phyloP scores from a whole-genome alignment of 805 yeast species.

The Candida methanosorbosa region DNA sequence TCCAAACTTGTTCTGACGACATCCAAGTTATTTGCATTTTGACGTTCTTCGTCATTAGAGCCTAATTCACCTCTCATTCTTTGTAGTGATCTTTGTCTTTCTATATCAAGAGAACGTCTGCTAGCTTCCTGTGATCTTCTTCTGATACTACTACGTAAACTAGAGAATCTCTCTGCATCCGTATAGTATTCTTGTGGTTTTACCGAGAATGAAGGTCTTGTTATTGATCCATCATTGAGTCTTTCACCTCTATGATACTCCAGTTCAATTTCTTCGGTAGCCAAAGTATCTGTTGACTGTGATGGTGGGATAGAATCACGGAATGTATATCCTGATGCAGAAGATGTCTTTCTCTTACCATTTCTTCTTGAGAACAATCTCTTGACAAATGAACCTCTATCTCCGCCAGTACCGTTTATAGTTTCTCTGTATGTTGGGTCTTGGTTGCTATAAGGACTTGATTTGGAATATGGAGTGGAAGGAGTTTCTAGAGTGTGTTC shows the following conservation, averaged over 20 bases:
- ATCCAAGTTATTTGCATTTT: constrained; percentile 13
- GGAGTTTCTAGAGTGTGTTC: constrained; percentile 22
- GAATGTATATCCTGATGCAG: constrained; percentile 15
- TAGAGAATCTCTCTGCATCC: constrained; percentile 14
- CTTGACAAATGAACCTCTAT: constrained; percentile 31
- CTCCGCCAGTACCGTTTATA: constrained; percentile 23
- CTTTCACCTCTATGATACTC: constrained; percentile 22
- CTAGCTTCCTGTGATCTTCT: constrained; percentile 11
- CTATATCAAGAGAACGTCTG: constrained; percentile 15
- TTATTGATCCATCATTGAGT: constrained; percentile 21
- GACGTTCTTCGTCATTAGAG: constrained; percentile 10
- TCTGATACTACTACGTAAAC: constrained; percentile 9
- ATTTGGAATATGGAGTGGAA: constrained; percentile 7
- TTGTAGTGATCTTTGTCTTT: constrained; percentile 4
- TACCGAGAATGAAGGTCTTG: constrained; percentile 21
- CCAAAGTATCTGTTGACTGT: constrained; percentile 26
- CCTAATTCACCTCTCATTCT: constrained; percentile 13
- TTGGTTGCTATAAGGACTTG: constrained; percentile 3
- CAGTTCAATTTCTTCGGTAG: constrained; percentile 46
- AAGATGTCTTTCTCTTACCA: constrained; percentile 4
- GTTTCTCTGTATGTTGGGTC: constrained; percentile 22
- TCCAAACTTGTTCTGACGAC: constrained; percentile 29
- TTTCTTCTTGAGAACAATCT: constrained; percentile 24
- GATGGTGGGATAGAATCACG: constrained; percentile 24
- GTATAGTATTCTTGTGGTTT: constrained; percentile 11